phyloP scores from a whole-genome alignment of 345 rosid genomes.

The Salix koriyanagi region DNA sequence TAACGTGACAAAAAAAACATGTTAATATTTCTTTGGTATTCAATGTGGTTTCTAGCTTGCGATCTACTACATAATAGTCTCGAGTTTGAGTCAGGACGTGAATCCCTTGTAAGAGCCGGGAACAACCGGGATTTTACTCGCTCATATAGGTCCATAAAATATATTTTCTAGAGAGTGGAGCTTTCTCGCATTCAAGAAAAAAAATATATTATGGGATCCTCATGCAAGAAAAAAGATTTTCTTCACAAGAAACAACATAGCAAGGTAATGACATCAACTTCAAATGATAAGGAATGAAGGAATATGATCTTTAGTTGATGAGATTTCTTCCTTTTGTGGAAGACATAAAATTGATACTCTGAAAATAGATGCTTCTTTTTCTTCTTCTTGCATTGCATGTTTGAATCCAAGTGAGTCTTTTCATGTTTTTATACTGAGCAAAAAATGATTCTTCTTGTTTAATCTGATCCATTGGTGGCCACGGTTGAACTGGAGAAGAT shows the following conservation, averaged over 20 bases:
- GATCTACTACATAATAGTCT: too few species aligned
- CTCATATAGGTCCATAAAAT: accelerated
- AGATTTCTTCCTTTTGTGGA: neutral
- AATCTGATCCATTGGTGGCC: neutral
- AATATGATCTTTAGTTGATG: neutral
- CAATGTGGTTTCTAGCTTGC: too few species aligned
- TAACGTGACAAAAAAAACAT: too few species aligned
- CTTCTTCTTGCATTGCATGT: neutral
- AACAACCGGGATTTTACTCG: too few species aligned
- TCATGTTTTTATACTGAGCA: neutral
- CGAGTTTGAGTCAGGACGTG: too few species aligned
- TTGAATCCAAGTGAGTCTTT: neutral
- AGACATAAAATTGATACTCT: neutral
- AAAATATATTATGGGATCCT: too few species aligned
- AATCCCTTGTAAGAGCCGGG: accelerated
- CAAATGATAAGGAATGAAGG: neutral
- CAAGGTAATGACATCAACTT: neutral
- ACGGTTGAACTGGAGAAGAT: too few species aligned
- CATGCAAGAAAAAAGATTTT: accelerated
- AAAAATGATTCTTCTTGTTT: neutral
- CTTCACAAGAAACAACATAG: too few species aligned
- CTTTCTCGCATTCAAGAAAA: too few species aligned
- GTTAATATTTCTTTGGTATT: too few species aligned
- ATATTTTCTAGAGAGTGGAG: too few species aligned
- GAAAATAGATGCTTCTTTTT: neutral